Evolutionary conservation across 768 basidiomycete genomes (phyloP).

Genomic region (Rhodotorula graminis): DNA sequence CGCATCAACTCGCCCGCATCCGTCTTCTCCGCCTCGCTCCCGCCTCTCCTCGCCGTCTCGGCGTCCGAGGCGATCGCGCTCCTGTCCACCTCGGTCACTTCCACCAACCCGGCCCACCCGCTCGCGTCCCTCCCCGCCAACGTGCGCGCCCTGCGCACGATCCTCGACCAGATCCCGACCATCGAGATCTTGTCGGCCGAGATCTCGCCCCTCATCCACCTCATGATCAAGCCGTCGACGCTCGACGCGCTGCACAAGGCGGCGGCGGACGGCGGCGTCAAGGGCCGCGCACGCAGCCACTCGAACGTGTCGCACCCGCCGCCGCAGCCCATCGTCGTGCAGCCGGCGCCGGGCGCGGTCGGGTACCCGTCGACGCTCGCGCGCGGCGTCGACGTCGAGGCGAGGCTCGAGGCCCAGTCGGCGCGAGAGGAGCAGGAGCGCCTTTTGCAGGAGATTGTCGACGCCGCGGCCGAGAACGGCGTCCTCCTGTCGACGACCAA

Average conservation of each 20-base stretch:
- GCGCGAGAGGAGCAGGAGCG: constrained; percentile 62
- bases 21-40: constrained; percentile 94
- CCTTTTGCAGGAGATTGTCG: constrained; percentile 84
- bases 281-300: constrained; percentile 40
- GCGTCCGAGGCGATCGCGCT: constrained; percentile 80
- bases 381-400: not conserved
- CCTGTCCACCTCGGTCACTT: constrained; percentile 63
- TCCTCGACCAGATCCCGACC: constrained; percentile 72
- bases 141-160: constrained; percentile 65
- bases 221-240: constrained; percentile 55
- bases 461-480: constrained; percentile 72
- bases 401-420: not conserved
- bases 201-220: constrained; percentile 81
- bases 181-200: constrained; percentile 81
- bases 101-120: constrained; percentile 46
- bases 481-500: constrained; percentile 81
- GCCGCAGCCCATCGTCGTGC: constrained; percentile 43
- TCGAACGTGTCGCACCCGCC: constrained; percentile 55
- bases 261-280: constrained; percentile 42
- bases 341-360: constrained; percentile 19
- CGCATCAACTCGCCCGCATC: constrained; percentile 93
- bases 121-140: constrained; percentile 76
- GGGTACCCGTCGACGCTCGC: constrained; percentile 33
- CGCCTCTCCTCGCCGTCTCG: constrained; percentile 78
- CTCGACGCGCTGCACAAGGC: constrained; percentile 40